phyloP scores from a whole-genome alignment of 495 filamentous ascomycete genomes.

The Sporormia fimetaria region DNA sequence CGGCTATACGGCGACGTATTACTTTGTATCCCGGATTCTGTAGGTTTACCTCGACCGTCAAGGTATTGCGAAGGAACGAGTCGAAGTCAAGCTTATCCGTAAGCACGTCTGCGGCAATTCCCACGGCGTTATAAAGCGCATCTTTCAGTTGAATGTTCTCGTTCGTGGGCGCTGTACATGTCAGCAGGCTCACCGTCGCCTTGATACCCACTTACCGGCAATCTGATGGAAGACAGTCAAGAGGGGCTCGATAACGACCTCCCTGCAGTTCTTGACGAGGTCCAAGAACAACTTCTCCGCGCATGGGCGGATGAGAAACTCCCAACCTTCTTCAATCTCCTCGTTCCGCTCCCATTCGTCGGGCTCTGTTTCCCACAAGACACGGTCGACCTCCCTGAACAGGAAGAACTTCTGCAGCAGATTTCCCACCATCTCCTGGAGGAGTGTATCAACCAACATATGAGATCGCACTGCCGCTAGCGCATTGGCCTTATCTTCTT shows the following conservation, averaged over 20 bases:
- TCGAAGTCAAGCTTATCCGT: constrained; percentile 67
- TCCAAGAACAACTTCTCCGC: constrained; percentile 91
- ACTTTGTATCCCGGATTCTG: constrained; percentile 67
- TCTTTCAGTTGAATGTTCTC: constrained; percentile 76
- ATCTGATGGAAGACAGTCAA: constrained; percentile 66
- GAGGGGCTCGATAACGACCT: constrained; percentile 61
- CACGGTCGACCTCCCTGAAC: constrained; percentile 71
- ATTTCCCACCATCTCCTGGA: constrained; percentile 66
- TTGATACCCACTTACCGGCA: constrained; percentile 40
- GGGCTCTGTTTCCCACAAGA: constrained; percentile 83
- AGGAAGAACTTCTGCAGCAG: constrained; percentile 81
- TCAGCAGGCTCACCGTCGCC: constrained; percentile 1
- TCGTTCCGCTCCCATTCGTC: constrained; percentile 86
- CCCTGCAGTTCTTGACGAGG: constrained; percentile 74
- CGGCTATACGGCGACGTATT: constrained; percentile 75
- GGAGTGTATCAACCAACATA: constrained; percentile 61
- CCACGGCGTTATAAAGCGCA: constrained; percentile 85
- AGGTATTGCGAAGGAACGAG: constrained; percentile 55
- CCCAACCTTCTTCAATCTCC: constrained; percentile 68
- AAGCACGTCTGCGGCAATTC: constrained; percentile 68
- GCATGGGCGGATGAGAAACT: constrained; percentile 80
- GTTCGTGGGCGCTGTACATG: constrained; percentile 39
- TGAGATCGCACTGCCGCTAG: constrained; percentile 53
- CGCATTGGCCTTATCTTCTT: constrained; percentile 55
- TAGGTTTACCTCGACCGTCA: constrained; percentile 70